These are phyloP conservation scores for Limnanthes douglasii DNA, from an alignment of 345 rosid genomes.

Conservation along the genomic window DNA sequence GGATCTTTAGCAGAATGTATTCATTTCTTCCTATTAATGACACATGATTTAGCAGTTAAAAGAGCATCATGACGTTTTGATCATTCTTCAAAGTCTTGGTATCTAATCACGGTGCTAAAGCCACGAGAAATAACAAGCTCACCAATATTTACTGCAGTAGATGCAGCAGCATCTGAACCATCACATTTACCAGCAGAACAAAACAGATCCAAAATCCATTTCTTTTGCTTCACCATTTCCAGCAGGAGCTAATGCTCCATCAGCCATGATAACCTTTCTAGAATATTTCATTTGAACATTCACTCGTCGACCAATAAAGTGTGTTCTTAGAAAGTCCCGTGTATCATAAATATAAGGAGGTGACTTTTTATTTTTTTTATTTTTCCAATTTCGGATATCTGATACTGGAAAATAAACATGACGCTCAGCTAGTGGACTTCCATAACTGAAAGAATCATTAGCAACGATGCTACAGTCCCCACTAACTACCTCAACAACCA, in stretches of 20 bases:
- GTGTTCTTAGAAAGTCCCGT: conserved; percentile 46
- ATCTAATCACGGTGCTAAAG: conserved; percentile 37
- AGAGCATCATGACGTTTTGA: conserved; percentile 61
- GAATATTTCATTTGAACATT: too few species aligned
- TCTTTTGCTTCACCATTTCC: conserved; percentile 35
- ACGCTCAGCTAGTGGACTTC: conserved; percentile 51
- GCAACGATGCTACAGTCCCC: conserved; percentile 66
- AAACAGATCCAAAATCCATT: conserved; percentile 69
- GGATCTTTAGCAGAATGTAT: conserved; percentile 48
- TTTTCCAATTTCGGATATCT: conserved; percentile 58
- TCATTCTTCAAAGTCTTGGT: conserved; percentile 72
- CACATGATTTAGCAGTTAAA: conserved; percentile 61
- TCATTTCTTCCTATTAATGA: too few species aligned
- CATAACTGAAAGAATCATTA: conserved; percentile 53
- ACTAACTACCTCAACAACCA: conserved; percentile 73
- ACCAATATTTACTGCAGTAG: conserved; percentile 40
- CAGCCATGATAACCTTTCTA: conserved; percentile 26
- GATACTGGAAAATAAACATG: conserved; percentile 60
- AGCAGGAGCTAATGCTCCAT: conserved; percentile 22
- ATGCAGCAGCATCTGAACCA: conserved; percentile 25
- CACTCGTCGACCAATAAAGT: conserved; percentile 46
- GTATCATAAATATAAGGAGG: conserved; percentile 66
- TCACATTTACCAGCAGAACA: conserved; percentile 34
- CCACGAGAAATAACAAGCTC: conserved; percentile 55
- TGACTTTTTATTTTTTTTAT: conserved; percentile 51